A percentile compares a stretch with the other conserved stretches of the same genome.
Evolutionary conservation across 2,329 filamentous ascomycete genomes (phyloP).

Genomic region (Tolypocladium tundrense): DNA sequence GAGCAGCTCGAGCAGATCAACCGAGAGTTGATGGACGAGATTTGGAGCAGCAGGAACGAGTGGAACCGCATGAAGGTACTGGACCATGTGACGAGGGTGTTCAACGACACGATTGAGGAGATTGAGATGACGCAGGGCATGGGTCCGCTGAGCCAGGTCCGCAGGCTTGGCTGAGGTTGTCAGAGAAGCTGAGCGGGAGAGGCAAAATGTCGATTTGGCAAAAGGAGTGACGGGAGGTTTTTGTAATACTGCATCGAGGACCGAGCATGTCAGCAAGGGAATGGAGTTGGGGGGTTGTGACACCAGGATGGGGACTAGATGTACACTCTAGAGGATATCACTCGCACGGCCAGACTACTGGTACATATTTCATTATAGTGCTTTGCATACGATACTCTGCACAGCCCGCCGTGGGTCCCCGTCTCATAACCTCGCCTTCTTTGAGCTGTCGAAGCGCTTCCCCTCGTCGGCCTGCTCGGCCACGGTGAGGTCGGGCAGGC

Average conservation of each 20-base stretch:
- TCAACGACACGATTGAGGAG: slow-evolving; percentile 64
- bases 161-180: background rate
- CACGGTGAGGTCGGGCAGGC: slow-evolving; percentile 60
- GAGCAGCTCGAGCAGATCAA: slow-evolving; percentile 95
- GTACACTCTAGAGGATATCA: background rate
- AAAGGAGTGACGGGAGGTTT: background rate
- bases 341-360: background rate
- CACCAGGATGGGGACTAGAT: background rate
- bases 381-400: background rate
- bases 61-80: slow-evolving; percentile 76
- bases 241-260: slow-evolving; percentile 1
- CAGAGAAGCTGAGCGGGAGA: slow-evolving; percentile 5
- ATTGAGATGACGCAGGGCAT: slow-evolving; percentile 47
- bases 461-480: slow-evolving; percentile 76
- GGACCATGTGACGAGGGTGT: slow-evolving; percentile 52
- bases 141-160: slow-evolving; percentile 30
- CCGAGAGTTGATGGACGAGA: slow-evolving; percentile 76
- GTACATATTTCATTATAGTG: background rate
- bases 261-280: slow-evolving; percentile 1
- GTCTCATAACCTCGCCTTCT: slow-evolving; percentile 27
- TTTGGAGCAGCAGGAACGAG: slow-evolving; percentile 71
- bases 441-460: slow-evolving; percentile 55
- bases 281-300: slow-evolving; percentile 2
- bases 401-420: background rate
- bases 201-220: background rate